Evolutionary conservation across 2,329 filamentous ascomycete genomes (phyloP), one percentile per base, ranked within the genome.

Genomic region (Diaporthe helianthi): DNA sequence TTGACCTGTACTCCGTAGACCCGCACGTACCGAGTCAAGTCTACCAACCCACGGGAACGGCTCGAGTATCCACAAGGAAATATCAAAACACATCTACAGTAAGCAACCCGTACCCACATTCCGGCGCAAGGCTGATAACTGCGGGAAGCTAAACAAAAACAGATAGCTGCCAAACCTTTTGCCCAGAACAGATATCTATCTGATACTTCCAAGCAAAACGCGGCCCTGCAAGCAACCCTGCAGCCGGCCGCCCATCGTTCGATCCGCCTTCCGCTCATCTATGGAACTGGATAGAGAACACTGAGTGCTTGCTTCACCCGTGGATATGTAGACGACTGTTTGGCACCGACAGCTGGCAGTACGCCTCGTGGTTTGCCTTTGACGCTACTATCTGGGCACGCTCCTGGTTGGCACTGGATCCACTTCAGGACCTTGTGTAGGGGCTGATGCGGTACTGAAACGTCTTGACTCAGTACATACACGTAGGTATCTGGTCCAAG

Each of bases 401-500:
- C 31, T 33, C 6, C 26, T n/a, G n/a, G 17, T 17, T 44, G 26
- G 9, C 5, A 24, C 22, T 7, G 19, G 26, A 47, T 33, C 41
- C 1, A 36, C n/a, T n/a, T n/a, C n/a, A n/a, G n/a, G n/a, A n/a
- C 5, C 1, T 36, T 15, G 19, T 24, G 13, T 47, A 15, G 12
- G n/a, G n/a, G 13, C 44, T 63, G 44, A 49, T 49, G 58, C 58
- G 36, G n/a, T 19, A n/a, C 41, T 63, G 58, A 63, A 63, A 63
- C 44, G 13, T 19, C 44, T 63, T 63, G 58, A 13, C 24, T 63
- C 6, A 8, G 13, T 44, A 47, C 38, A n/a, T 33, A 12, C 12
- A 38, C 13, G 4, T 38, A 5, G 13, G 36, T 6, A 38, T 15
- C 44, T 9, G 1, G 17, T 13, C 29, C 2, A 12, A 1, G 13